A percentile compares a stretch with the other conserved stretches of the same genome.
These are phyloP conservation scores for Salix udensis DNA, from an alignment of 345 rosid species.

Conservation along the genomic window DNA sequence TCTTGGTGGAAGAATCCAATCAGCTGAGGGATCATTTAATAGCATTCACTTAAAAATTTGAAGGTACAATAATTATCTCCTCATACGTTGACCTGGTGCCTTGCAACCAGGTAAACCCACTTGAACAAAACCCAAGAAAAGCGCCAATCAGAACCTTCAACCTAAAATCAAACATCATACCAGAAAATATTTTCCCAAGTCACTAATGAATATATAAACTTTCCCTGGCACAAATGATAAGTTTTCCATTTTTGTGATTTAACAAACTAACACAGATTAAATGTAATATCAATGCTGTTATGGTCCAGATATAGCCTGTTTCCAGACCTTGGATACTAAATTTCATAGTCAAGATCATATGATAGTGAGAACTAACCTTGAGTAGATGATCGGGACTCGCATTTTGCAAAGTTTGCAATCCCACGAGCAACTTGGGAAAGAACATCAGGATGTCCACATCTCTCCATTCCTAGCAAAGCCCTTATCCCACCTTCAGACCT, in stretches of 20 bases:
- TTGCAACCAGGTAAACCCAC: not conserved
- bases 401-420: constrained; percentile 34
- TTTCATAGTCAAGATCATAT: not conserved
- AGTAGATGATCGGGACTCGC: constrained; percentile 30
- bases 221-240: not conserved
- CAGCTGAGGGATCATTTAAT: not conserved
- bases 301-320: not conserved
- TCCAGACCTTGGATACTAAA: not conserved
- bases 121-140: not conserved
- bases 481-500: constrained; percentile 37
- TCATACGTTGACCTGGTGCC: not conserved
- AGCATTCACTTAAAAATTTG: not conserved
- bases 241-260: not conserved
- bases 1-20: not conserved
- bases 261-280: not conserved
- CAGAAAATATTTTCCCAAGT: not conserved
- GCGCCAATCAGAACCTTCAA: not conserved
- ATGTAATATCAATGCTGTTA: not conserved
- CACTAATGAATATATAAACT: not conserved
- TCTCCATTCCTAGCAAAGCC: constrained; percentile 35
- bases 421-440: constrained; percentile 39
- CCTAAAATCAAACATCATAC: not conserved
- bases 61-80: not conserved
- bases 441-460: constrained; percentile 38
- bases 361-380: constrained; percentile 19